phyloP scores from a whole-genome alignment of 257 asterid genomes.

The Petunia secreta region DNA sequence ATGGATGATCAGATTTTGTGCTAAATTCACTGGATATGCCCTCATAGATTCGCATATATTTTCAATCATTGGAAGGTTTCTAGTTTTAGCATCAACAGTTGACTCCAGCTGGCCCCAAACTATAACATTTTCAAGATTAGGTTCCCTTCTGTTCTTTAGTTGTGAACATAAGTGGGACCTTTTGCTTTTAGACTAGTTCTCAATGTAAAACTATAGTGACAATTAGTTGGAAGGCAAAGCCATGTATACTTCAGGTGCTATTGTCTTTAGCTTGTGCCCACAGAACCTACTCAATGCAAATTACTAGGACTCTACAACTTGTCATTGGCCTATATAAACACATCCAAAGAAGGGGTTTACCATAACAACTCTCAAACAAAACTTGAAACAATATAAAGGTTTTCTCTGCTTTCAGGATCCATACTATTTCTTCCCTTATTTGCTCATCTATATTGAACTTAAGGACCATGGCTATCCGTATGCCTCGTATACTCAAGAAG shows the following conservation, averaged over 20 bases:
- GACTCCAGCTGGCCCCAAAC: background rate
- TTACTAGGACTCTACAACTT: background rate
- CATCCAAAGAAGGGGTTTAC: too few relatives aligned
- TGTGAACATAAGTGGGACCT: background rate
- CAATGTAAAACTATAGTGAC: background rate
- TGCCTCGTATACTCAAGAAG: background rate
- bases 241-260: background rate
- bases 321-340: background rate
- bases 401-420: background rate
- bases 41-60: too few relatives aligned
- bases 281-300: background rate
- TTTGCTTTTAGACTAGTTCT: background rate
- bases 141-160: background rate
- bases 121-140: constrained; percentile 4
- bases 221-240: background rate
- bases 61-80: background rate
- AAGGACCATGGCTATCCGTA: background rate
- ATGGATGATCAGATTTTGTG: background rate
- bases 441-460: background rate
- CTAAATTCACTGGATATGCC: background rate
- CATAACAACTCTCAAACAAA: background rate
- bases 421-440: background rate
- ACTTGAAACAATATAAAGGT: background rate
- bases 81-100: background rate
- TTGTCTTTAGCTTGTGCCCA: background rate